Percentiles rank a stretch among this genome's conserved stretches.
Evolutionary conservation across 2,329 filamentous ascomycete species (phyloP).

Genomic region (Arthrocladium fulminans): DNA sequence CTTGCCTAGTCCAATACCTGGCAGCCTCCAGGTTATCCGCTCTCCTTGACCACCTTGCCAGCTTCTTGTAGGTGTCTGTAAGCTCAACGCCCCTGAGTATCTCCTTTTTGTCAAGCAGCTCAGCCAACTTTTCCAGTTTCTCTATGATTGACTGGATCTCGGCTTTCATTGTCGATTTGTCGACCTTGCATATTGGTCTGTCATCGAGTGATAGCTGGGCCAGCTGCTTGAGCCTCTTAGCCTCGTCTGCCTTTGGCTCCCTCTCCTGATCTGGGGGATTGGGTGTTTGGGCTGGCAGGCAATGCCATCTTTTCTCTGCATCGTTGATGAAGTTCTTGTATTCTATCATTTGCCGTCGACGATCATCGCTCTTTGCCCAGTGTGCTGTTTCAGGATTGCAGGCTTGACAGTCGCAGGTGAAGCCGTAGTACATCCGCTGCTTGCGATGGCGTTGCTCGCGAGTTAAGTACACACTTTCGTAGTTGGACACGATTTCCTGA

Average conservation of each 20-base stretch:
- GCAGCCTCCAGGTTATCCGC: constrained; percentile 6
- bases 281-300: no score
- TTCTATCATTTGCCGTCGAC: background rate
- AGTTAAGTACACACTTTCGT: constrained; percentile 13
- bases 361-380: constrained; percentile 7
- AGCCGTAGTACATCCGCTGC: constrained; percentile 19
- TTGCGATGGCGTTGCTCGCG: constrained; percentile 9
- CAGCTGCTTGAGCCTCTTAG: no score
- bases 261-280: no score
- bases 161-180: background rate
- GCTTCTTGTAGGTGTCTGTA: constrained; percentile 16
- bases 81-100: constrained; percentile 13
- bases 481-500: constrained; percentile 18
- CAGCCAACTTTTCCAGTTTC: constrained; percentile 2
- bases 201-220: background rate
- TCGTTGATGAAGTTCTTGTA: background rate
- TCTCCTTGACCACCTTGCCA: constrained; percentile 19
- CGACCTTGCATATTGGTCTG: background rate
- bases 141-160: background rate
- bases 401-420: constrained; percentile 17
- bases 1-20: background rate
- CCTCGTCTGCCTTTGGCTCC: no score
- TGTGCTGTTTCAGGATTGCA: constrained; percentile 14
- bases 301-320: background rate
- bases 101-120: constrained; percentile 16